Base-by-base conservation (phyloP, 2,329 filamentous ascomycete species). In the Xylaria sp. region DNA sequence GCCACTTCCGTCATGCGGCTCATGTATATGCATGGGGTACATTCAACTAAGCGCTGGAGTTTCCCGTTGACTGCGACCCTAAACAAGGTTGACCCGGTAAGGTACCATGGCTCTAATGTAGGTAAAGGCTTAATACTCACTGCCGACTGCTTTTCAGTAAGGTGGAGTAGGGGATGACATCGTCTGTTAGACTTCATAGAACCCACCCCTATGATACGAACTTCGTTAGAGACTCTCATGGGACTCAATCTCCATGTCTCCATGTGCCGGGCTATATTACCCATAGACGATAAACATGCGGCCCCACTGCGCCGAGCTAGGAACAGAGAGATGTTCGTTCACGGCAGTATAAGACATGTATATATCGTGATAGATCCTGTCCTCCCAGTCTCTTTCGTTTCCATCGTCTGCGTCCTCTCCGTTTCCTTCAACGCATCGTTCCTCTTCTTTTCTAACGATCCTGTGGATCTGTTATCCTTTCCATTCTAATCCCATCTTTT, bases 401-500 rank as follows among this genome's bases (percentile, higher is more conserved):
- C 51, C 25, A 52, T 17, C 31, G 15, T 27, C 25, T 55, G 3
- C 33, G 31, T 33, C 37, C 37, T n/a, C 17, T 61, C 19, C 48
- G n/a, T 41, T 35, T 21, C 13, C 46, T 56, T 48, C 54, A 64
- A 58, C 62, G 38, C 60, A 49, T 64, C 58, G 17, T 54, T 64
- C 67, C 56, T 70, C 59, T 71, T 71, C 55, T 19, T 63, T 57
- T 47, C 55, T 55, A 53, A 63, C 64, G 71, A 68, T 72, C 70
- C 71, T 66, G 71, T 65, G 67, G 68, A 72, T 72, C 70, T 62
- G 61, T 70, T 69, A 47, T 53, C 61, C 43, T 67, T 71, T 58
- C 44, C 49, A 58, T 64, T 49, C 56, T 21, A 65, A 19, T 57
- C 56, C 62, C 69, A 63, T 60, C 60, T 51, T 70, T 66, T n/a